These are phyloP conservation scores for Physaria fendleri DNA, from an alignment of 345 rosid genomes.

Conservation along the genomic window DNA sequence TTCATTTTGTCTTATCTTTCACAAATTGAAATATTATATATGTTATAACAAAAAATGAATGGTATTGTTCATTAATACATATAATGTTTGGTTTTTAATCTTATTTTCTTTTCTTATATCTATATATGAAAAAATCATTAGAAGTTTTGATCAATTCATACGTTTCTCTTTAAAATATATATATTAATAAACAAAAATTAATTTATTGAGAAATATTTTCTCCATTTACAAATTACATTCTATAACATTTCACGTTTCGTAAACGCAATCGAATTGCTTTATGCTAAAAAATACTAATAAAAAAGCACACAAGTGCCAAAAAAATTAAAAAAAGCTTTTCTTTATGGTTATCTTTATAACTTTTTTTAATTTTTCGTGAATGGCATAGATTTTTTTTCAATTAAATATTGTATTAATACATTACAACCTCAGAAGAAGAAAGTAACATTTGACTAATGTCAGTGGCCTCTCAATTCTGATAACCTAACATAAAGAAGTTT, in stretches of 20 bases:
- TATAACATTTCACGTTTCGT: conserved; percentile 22
- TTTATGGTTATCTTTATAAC: conserved; percentile 2
- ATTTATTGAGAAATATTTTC: neutral
- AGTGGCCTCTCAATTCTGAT: conserved; percentile 26
- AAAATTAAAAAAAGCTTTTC: neutral
- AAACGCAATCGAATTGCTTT: conserved; percentile 26
- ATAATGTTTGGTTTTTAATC: neutral
- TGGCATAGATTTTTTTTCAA: neutral
- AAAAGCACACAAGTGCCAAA: conserved; percentile 15
- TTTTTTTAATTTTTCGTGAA: neutral
- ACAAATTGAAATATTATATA: neutral
- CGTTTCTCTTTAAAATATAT: too few relatives aligned
- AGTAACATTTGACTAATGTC: conserved; percentile 28
- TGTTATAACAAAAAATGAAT: neutral
- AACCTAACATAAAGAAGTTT: conserved; percentile 14
- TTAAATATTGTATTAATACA: neutral
- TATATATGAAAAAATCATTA: neutral
- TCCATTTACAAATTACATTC: conserved; percentile 8
- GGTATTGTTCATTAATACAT: neutral
- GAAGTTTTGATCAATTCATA: neutral
- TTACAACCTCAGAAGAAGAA: conserved; percentile 8
- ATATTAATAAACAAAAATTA: neutral
- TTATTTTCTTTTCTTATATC: neutral
- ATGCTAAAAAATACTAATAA: neutral
- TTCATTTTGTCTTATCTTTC: neutral